A percentile compares a stretch with the other conserved stretches of the same genome.
phyloP scores from a whole-genome alignment of 345 rosid genomes.

The Raphanus raphanistrum region DNA sequence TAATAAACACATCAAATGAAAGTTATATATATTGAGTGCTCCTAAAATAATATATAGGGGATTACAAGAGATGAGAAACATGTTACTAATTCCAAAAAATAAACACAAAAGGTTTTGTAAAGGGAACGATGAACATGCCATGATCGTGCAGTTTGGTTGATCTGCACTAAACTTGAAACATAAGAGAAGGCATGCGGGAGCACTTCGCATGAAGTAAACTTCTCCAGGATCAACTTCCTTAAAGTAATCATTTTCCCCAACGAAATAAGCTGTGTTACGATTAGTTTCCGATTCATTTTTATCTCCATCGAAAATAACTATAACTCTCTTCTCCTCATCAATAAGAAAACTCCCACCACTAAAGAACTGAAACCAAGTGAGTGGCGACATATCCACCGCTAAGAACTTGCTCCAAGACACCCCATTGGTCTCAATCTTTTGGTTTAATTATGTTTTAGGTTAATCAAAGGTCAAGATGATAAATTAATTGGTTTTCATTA shows the following conservation, averaged over 20 bases:
- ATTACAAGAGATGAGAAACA: too few species aligned
- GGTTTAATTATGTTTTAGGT: too few species aligned
- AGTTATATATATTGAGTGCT: too few species aligned
- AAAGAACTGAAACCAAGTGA: background rate
- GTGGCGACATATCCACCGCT: background rate
- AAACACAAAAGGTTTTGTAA: background rate
- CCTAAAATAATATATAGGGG: too few species aligned
- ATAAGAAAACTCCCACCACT: background rate
- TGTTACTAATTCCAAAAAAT: background rate
- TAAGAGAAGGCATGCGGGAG: background rate
- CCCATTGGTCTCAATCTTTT: background rate
- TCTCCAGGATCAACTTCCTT: background rate
- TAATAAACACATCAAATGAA: too few species aligned
- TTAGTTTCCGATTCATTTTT: background rate
- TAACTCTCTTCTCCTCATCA: conserved; percentile 3
- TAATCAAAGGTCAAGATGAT: background rate
- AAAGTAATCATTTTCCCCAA: background rate
- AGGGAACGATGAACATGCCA: background rate
- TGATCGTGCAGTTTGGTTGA: background rate
- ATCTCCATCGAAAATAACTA: background rate
- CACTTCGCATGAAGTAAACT: background rate
- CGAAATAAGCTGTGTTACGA: background rate
- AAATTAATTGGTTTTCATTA: background rate
- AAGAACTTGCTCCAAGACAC: conserved; percentile 9
- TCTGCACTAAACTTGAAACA: background rate